Percentiles rank a stretch among this genome's conserved stretches.
phyloP scores from a whole-genome alignment of 1,284 basidiomycete genomes.

The Trametes versicolor region DNA sequence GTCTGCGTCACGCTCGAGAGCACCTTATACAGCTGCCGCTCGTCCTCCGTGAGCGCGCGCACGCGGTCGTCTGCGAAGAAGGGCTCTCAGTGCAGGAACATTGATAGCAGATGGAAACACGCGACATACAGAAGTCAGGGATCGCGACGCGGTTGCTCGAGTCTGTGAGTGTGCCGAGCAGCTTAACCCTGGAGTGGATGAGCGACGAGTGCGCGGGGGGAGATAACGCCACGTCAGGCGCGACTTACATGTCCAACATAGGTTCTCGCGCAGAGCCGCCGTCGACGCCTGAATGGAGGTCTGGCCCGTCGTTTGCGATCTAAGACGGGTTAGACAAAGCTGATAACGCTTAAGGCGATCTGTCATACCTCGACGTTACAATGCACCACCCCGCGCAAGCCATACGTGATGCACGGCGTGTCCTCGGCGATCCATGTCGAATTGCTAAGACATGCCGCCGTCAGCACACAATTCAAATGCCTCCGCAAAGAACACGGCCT shows the following conservation, averaged over 20 bases:
- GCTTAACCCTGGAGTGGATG: constrained; percentile 66
- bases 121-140: constrained; percentile 83
- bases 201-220: constrained; percentile 10
- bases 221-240: not conserved
- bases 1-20: constrained; percentile 76
- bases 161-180: constrained; percentile 80
- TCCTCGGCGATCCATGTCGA: constrained; percentile 97
- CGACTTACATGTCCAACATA: constrained; percentile 87
- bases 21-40: constrained; percentile 72
- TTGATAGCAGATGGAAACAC: not conserved
- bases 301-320: constrained; percentile 75
- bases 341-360: too few relatives aligned
- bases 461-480: constrained; percentile 5
- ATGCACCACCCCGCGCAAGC: constrained; percentile 92
- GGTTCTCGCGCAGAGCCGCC: constrained; percentile 91
- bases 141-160: constrained; percentile 70
- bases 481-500: constrained; percentile 11
- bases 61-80: constrained; percentile 76
- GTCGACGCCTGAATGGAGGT: constrained; percentile 92
- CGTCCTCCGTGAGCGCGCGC: constrained; percentile 70
- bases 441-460: constrained; percentile 62
- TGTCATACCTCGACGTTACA: constrained; percentile 73
- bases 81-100: constrained; percentile 9
- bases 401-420: constrained; percentile 96
- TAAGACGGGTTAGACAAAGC: constrained; percentile 36